Percentiles rank a stretch among this genome's conserved stretches.
Conservation (phyloP, 805 yeast genomes). For the Starmerella tilneyi region DNA sequence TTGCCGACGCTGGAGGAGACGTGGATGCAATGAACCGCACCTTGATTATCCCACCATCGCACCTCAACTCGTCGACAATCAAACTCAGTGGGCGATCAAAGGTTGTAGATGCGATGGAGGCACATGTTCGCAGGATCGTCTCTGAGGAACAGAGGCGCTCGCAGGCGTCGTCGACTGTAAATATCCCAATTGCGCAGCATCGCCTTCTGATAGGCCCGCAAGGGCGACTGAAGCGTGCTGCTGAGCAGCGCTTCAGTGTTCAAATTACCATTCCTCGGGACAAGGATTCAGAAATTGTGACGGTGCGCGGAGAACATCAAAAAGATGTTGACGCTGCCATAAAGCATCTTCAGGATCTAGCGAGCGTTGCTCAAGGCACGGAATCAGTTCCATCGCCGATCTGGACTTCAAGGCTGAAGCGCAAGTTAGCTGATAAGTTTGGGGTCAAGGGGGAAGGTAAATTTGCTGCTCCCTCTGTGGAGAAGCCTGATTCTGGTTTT, state of each 20-base stretch:
- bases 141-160: conserved; percentile 35
- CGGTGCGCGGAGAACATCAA: conserved; percentile 49
- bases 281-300: conserved; percentile 38
- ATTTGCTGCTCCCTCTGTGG: neutral
- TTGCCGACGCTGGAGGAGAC: conserved; percentile 67
- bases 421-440: neutral
- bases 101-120: conserved; percentile 59
- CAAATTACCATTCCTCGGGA: conserved; percentile 54
- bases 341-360: conserved; percentile 48
- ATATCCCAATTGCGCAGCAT: conserved; percentile 63
- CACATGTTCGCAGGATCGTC: conserved; percentile 52
- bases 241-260: conserved; percentile 62
- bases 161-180: conserved; percentile 27
- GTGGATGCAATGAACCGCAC: conserved; percentile 38
- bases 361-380: neutral
- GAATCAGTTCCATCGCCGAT: conserved; percentile 24
- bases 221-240: conserved; percentile 60
- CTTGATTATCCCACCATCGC: conserved; percentile 55
- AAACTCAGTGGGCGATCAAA: conserved; percentile 59
- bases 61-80: conserved; percentile 43
- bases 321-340: conserved; percentile 56
- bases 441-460: neutral
- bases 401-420: conserved; percentile 30
- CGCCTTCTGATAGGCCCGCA: conserved; percentile 70
- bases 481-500: neutral